phyloP scores from a whole-genome alignment of 306 rosid species.

The Aeschynomene evenia region DNA sequence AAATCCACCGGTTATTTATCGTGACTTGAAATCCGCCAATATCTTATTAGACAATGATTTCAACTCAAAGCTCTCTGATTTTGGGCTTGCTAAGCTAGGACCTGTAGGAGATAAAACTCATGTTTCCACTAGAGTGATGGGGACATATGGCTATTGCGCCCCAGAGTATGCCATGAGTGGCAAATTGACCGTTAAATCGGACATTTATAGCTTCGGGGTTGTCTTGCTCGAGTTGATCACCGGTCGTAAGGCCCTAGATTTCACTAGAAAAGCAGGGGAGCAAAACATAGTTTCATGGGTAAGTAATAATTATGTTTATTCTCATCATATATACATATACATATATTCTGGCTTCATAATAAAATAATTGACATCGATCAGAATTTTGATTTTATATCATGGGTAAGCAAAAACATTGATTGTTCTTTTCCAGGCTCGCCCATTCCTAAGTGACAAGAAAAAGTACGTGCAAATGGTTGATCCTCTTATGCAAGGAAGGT shows the following conservation, averaged over 20 bases:
- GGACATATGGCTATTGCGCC: conserved; percentile 75
- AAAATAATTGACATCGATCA: too few relatives aligned
- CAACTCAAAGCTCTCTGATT: conserved; percentile 70
- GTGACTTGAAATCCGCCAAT: conserved; percentile 80
- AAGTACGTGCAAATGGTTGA: conserved; percentile 54
- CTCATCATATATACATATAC: too few relatives aligned
- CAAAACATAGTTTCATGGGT: conserved; percentile 74
- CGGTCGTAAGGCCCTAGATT: conserved; percentile 68
- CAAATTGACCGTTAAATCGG: conserved; percentile 73
- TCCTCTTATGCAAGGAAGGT: conserved; percentile 65
- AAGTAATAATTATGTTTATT: background rate
- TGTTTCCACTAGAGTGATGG: conserved; percentile 85
- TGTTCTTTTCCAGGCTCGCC: conserved; percentile 24
- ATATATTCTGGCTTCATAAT: too few relatives aligned
- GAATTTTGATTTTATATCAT: too few relatives aligned
- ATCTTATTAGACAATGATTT: conserved; percentile 62
- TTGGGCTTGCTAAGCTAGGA: conserved; percentile 77
- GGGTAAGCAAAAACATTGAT: too few relatives aligned
- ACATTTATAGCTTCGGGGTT: conserved; percentile 79
- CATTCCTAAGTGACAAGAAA: conserved; percentile 44
- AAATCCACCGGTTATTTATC: conserved; percentile 74
- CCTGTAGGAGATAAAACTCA: conserved; percentile 80
- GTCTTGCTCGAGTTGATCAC: conserved; percentile 77
- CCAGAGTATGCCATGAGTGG: conserved; percentile 89
- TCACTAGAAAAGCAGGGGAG: conserved; percentile 48